Evolutionary conservation across 2,329 filamentous ascomycete genomes (phyloP).

Genomic region (Fusarium aywerte): DNA sequence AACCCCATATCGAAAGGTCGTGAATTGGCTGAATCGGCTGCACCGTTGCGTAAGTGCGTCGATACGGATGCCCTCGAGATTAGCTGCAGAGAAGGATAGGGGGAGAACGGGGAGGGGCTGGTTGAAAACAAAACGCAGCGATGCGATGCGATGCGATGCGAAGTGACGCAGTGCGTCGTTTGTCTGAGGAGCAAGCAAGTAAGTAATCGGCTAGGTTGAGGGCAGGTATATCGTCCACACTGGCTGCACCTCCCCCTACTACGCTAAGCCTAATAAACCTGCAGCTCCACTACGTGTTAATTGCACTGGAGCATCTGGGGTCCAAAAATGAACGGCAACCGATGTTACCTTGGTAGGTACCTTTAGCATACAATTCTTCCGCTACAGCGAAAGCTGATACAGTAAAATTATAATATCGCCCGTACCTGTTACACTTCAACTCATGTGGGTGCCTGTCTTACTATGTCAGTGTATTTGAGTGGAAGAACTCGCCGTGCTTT

Average conservation of each 20-base stretch:
- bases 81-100: constrained; percentile 11
- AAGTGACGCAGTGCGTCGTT: constrained; percentile 49
- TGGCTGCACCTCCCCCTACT: constrained; percentile 33
- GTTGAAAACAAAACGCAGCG: constrained; percentile 26
- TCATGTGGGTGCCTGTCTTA: neutral
- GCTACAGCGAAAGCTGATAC: too few relatives aligned
- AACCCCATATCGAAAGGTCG: constrained; percentile 76
- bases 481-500: too few relatives aligned
- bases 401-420: too few relatives aligned
- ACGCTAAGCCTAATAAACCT: constrained; percentile 20
- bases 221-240: constrained; percentile 34
- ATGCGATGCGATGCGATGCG: constrained; percentile 33
- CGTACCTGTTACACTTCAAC: neutral
- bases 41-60: constrained; percentile 36
- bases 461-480: neutral
- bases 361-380: neutral
- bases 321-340: neutral
- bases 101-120: neutral
- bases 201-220: constrained; percentile 27
- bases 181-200: constrained; percentile 45
- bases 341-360: neutral
- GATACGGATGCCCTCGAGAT: constrained; percentile 17
- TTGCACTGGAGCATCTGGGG: neutral
- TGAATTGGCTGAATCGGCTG: constrained; percentile 33
- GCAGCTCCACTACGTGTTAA: constrained; percentile 8